Evolutionary conservation across 192 early-diverging fungal genomes (phyloP).

Genomic region (Borealophlyctis nickersoniae): DNA sequence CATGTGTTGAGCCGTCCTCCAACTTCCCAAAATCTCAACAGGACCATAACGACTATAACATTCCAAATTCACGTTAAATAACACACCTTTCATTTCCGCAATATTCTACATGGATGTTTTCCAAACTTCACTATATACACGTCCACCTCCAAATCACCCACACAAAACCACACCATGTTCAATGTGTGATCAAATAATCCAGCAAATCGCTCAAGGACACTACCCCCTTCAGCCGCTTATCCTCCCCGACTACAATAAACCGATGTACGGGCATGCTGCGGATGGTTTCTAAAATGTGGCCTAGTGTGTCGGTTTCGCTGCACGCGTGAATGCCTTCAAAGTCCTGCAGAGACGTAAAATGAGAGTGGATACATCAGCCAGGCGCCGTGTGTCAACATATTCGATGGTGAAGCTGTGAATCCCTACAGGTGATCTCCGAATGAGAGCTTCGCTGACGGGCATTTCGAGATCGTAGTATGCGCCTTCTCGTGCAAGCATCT

Average conservation of each 20-base stretch:
- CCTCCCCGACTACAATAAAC: slow-evolving; percentile 70
- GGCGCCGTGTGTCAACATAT: background rate
- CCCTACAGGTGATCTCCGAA: slow-evolving; percentile 72
- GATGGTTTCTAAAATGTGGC: slow-evolving; percentile 85
- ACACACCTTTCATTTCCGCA: too few species aligned
- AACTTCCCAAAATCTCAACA: too few species aligned
- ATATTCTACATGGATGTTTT: too few species aligned
- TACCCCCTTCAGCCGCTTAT: slow-evolving; percentile 62
- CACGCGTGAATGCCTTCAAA: slow-evolving; percentile 95
- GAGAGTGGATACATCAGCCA: background rate
- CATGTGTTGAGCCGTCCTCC: too few species aligned
- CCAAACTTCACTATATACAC: too few species aligned
- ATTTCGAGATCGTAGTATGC: slow-evolving; percentile 77
- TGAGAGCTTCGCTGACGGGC: slow-evolving; percentile 81
- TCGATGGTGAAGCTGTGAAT: slow-evolving; percentile 7
- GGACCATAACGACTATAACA: too few species aligned
- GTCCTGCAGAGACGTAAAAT: slow-evolving; percentile 49
- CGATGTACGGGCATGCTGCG: slow-evolving; percentile 82
- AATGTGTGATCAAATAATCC: slow-evolving; percentile 24
- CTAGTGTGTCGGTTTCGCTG: slow-evolving; percentile 78
- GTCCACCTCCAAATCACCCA: too few species aligned
- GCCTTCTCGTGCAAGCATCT: slow-evolving; percentile 50
- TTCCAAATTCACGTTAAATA: too few species aligned
- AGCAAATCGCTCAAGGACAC: slow-evolving; percentile 85
- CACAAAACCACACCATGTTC: too few species aligned